A percentile compares a stretch with the other conserved stretches of the same genome.
Conservation (phyloP, 208 protist species). For the Leptomonas pyrrhocoris region DNA sequence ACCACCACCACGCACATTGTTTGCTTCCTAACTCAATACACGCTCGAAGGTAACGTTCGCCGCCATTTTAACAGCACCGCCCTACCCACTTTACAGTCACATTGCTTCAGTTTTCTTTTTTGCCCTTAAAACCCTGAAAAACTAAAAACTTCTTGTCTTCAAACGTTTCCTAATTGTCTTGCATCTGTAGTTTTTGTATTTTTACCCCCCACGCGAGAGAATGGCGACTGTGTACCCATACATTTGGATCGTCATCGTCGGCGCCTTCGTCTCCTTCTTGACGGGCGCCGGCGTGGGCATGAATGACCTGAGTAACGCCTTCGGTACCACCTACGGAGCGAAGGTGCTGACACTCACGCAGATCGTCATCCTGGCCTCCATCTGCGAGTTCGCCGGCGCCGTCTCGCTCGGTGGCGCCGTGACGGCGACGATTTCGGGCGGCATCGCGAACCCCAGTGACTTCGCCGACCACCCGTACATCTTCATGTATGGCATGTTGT, state of each 20-base stretch:
- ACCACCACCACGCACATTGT: background rate
- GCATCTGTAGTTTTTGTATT: slow-evolving; percentile 10
- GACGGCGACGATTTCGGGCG: slow-evolving; percentile 77
- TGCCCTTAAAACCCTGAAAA: background rate
- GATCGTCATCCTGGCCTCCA: slow-evolving; percentile 80
- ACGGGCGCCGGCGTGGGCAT: slow-evolving; percentile 83
- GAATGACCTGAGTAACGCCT: slow-evolving; percentile 93
- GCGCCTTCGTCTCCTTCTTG: slow-evolving; percentile 77
- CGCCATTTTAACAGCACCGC: too few relatives aligned
- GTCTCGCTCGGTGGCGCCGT: slow-evolving; percentile 71
- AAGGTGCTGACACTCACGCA: slow-evolving; percentile 79
- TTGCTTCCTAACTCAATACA: too few relatives aligned
- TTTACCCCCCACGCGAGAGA: background rate
- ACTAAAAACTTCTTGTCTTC: too few relatives aligned
- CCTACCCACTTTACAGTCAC: background rate
- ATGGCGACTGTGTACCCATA: slow-evolving; percentile 47
- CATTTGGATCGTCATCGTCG: slow-evolving; percentile 82
- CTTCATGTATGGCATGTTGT: slow-evolving; percentile 88
- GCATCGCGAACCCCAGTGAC: slow-evolving; percentile 65
- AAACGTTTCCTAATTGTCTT: background rate
- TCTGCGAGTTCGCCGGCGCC: slow-evolving; percentile 84
- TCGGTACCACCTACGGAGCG: slow-evolving; percentile 87
- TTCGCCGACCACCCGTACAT: slow-evolving; percentile 72
- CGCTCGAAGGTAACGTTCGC: too few relatives aligned
- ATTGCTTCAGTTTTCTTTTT: background rate